These are phyloP conservation scores for Penicillium bialowiezense DNA, from an alignment of 495 filamentous ascomycete genomes.

Conservation along the genomic window DNA sequence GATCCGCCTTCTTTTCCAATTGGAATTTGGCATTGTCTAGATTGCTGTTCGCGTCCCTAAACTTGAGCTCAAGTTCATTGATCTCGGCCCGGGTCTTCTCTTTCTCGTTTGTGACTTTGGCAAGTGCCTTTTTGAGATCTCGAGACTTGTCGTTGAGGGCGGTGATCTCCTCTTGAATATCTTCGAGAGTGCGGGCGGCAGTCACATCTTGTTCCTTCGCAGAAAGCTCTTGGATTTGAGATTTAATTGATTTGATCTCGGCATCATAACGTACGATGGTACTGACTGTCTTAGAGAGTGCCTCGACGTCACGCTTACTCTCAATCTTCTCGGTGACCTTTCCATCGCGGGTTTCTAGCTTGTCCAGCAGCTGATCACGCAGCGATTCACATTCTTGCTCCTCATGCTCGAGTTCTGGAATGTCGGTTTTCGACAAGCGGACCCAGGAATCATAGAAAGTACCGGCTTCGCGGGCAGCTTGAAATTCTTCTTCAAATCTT, in stretches of 20 bases:
- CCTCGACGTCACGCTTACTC: constrained; percentile 70
- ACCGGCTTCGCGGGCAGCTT: constrained; percentile 55
- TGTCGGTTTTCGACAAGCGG: constrained; percentile 64
- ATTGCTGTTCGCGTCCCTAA: constrained; percentile 64
- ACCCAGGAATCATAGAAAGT: constrained; percentile 70
- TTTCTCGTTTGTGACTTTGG: constrained; percentile 63
- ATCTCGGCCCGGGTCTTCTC: constrained; percentile 68
- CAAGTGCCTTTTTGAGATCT: constrained; percentile 56
- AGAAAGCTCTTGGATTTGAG: constrained; percentile 66
- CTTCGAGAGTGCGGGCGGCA: constrained; percentile 65
- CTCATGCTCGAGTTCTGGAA: constrained; percentile 66
- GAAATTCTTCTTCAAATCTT: constrained; percentile 51
- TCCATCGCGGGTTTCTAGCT: constrained; percentile 72
- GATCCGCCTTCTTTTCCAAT: constrained; percentile 70
- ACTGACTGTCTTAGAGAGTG: constrained; percentile 68
- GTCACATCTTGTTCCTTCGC: constrained; percentile 68
- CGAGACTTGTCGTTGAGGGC: constrained; percentile 64
- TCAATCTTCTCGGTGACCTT: constrained; percentile 61
- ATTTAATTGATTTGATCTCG: constrained; percentile 66
- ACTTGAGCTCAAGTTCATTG: constrained; percentile 66
- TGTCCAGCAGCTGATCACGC: constrained; percentile 57
- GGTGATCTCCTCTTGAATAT: constrained; percentile 76
- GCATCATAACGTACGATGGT: constrained; percentile 69
- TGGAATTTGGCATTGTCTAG: constrained; percentile 67
- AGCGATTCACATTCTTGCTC: constrained; percentile 51